These are phyloP conservation scores for Lyophyllum semitale DNA, from an alignment of 768 basidiomycete species.

Conservation along the genomic window DNA sequence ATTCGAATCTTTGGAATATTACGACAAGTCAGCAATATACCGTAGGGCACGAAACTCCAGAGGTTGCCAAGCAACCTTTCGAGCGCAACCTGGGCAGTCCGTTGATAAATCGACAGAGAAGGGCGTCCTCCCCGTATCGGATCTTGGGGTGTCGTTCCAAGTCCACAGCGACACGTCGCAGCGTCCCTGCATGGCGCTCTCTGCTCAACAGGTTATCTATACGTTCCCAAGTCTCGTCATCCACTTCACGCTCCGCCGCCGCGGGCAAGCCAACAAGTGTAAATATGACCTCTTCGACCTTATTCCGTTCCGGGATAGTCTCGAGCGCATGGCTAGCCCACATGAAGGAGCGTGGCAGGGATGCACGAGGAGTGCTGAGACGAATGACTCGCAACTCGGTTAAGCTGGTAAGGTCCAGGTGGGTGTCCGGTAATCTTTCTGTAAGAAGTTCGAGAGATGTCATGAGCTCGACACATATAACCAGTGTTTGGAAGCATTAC, in stretches of 20 bases:
- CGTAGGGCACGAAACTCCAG: too few species aligned
- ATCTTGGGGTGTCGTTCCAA: background rate
- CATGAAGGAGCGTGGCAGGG: background rate
- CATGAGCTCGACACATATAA: background rate
- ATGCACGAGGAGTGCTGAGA: background rate
- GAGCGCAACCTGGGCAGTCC: background rate
- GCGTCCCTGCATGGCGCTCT: background rate
- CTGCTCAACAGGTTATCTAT: background rate
- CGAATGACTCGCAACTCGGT: background rate
- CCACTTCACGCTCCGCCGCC: background rate
- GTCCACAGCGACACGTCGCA: background rate
- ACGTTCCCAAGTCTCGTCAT: background rate
- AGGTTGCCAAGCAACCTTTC: too few species aligned
- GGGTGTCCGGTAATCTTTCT: background rate
- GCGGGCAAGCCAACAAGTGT: background rate
- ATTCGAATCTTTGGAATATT: too few species aligned
- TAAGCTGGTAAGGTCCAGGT: background rate
- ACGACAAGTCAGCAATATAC: too few species aligned
- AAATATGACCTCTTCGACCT: background rate
- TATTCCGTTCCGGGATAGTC: slow-evolving; percentile 1
- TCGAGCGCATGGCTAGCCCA: background rate
- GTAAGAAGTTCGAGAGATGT: background rate
- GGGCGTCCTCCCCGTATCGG: background rate
- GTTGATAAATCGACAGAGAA: background rate
- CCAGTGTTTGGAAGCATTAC: background rate